Evolutionary conservation across 805 yeast genomes (phyloP).

Genomic region (Barnettozyma siamensis): DNA sequence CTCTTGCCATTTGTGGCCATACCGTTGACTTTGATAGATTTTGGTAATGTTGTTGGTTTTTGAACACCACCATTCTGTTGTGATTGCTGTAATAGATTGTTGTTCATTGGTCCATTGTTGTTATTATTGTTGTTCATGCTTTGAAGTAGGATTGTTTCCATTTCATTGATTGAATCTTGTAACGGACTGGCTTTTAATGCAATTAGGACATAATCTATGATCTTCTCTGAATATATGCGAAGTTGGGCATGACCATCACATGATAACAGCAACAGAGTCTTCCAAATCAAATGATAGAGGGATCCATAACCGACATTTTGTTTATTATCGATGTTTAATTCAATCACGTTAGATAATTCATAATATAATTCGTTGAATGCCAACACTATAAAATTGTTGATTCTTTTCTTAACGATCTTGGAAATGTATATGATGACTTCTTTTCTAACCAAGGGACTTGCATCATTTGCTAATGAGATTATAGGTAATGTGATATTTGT

Average conservation of each 20-base stretch:
- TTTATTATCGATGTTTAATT: slow-evolving; percentile 51
- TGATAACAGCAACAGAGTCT: slow-evolving; percentile 67
- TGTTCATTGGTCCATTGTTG: slow-evolving; percentile 2
- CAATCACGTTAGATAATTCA: slow-evolving; percentile 43
- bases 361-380: slow-evolving; percentile 83
- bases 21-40: slow-evolving; percentile 30
- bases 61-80: slow-evolving; percentile 22
- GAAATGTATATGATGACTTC: slow-evolving; percentile 78
- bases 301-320: slow-evolving; percentile 82
- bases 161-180: slow-evolving; percentile 55
- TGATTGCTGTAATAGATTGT: slow-evolving; percentile 19
- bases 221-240: slow-evolving; percentile 59
- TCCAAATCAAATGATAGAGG: slow-evolving; percentile 82
- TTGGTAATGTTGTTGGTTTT: slow-evolving; percentile 30
- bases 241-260: slow-evolving; percentile 89
- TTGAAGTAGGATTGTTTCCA: slow-evolving; percentile 58
- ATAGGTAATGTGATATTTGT: slow-evolving; percentile 63
- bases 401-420: slow-evolving; percentile 62
- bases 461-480: slow-evolving; percentile 70
- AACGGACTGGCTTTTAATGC: slow-evolving; percentile 53
- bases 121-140: slow-evolving; percentile 28
- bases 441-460: slow-evolving; percentile 81
- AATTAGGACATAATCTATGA: slow-evolving; percentile 67
- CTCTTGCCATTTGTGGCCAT: slow-evolving; percentile 8
- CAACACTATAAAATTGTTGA: slow-evolving; percentile 73